These are phyloP conservation scores for Telopea speciosissima DNA, from an alignment of 177 flowering plant species.

Conservation along the genomic window DNA sequence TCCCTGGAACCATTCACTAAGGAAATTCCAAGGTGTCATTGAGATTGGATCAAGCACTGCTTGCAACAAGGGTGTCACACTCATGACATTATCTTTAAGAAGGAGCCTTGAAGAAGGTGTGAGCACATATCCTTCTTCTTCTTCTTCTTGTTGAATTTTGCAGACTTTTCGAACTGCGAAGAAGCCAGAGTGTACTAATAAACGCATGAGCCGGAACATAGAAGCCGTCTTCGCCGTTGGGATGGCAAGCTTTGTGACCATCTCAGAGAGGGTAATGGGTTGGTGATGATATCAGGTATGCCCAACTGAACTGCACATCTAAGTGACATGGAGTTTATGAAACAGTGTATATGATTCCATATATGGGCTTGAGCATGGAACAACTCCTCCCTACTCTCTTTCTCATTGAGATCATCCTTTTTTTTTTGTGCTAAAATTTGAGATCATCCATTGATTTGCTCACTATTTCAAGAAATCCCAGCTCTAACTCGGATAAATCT, in stretches of 20 bases:
- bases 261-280: not conserved
- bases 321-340: constrained; percentile 19
- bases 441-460: no score
- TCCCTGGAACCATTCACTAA: no score
- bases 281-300: not conserved
- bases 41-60: no score
- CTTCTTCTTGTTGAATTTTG: no score
- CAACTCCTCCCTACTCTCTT: not conserved
- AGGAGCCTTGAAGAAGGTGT: not conserved
- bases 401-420: not conserved
- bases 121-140: not conserved
- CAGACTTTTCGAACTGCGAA: no score
- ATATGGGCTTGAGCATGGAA: constrained; percentile 19
- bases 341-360: not conserved
- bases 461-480: no score
- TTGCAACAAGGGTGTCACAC: no score
- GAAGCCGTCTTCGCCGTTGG: not conserved
- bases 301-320: not conserved
- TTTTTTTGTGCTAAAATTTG: no score
- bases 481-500: no score
- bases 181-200: no score
- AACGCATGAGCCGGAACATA: not conserved
- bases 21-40: no score
- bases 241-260: not conserved
- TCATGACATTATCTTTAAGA: no score